These are phyloP conservation scores for Pyrenophora tritici-repentis DNA, from an alignment of 2,329 filamentous ascomycete genomes.

Conservation along the genomic window DNA sequence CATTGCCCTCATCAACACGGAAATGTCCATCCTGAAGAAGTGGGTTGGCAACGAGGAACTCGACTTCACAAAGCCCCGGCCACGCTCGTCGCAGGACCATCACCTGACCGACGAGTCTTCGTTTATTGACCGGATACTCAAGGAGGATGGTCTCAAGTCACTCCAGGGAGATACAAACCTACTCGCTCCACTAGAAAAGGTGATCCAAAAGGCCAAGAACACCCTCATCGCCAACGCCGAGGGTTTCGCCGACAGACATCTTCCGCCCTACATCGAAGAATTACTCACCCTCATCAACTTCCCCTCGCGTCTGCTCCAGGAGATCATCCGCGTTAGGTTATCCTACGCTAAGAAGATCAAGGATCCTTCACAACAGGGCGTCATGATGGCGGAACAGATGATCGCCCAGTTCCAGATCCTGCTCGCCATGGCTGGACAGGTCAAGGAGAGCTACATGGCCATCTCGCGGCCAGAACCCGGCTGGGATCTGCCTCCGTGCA, in stretches of 20 bases:
- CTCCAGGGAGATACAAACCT: slow-evolving; percentile 85
- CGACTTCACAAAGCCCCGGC: slow-evolving; percentile 80
- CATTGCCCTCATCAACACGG: slow-evolving; percentile 92
- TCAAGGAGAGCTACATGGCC: slow-evolving; percentile 84
- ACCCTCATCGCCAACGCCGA: slow-evolving; percentile 86
- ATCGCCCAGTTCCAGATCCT: slow-evolving; percentile 95
- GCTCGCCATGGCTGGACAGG: slow-evolving; percentile 86
- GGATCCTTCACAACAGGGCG: slow-evolving; percentile 87
- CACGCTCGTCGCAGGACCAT: slow-evolving; percentile 69
- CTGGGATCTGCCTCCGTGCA: slow-evolving; percentile 94
- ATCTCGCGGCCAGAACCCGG: slow-evolving; percentile 87
- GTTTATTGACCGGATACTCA: slow-evolving; percentile 91
- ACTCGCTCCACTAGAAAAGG: slow-evolving; percentile 78
- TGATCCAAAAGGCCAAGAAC: slow-evolving; percentile 91
- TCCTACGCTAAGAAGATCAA: slow-evolving; percentile 95
- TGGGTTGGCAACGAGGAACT: slow-evolving; percentile 98
- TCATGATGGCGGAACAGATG: slow-evolving; percentile 97
- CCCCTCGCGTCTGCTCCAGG: slow-evolving; percentile 90
- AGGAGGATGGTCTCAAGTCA: slow-evolving; percentile 92
- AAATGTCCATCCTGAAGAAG: slow-evolving; percentile 85
- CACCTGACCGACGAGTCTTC: slow-evolving; percentile 87
- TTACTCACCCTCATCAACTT: slow-evolving; percentile 96
- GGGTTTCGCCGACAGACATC: slow-evolving; percentile 83
- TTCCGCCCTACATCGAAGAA: slow-evolving; percentile 96
- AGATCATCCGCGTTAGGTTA: slow-evolving; percentile 90